These are phyloP conservation scores for Hericium coralloides DNA, from an alignment of 768 basidiomycete species.

Conservation along the genomic window DNA sequence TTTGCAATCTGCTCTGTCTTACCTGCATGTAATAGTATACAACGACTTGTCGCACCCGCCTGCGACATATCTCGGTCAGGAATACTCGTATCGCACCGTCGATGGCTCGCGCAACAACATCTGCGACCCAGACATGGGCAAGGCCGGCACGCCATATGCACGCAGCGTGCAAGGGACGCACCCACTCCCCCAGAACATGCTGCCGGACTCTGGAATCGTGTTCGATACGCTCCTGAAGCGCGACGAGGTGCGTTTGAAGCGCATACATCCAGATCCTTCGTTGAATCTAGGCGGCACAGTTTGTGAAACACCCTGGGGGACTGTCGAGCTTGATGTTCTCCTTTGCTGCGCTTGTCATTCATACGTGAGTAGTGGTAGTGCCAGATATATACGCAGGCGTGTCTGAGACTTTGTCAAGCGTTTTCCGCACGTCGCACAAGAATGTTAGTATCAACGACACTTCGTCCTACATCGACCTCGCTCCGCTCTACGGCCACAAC, in stretches of 20 bases:
- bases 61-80: slow-evolving; percentile 52
- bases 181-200: slow-evolving; percentile 53
- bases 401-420: slow-evolving; percentile 28
- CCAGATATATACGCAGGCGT: no score
- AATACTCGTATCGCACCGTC: slow-evolving; percentile 60
- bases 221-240: slow-evolving; percentile 75
- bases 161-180: slow-evolving; percentile 69
- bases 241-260: slow-evolving; percentile 39
- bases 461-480: slow-evolving; percentile 79
- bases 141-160: slow-evolving; percentile 73
- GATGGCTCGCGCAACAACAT: slow-evolving; percentile 78
- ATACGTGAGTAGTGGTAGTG: slow-evolving; percentile 37
- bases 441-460: slow-evolving; percentile 72
- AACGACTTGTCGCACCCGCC: slow-evolving; percentile 78
- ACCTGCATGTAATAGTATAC: slow-evolving; percentile 43
- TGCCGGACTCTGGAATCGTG: slow-evolving; percentile 73
- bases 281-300: slow-evolving; percentile 30
- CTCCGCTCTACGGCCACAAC: slow-evolving; percentile 74
- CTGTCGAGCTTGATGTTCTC: slow-evolving; percentile 75
- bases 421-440: slow-evolving; percentile 74
- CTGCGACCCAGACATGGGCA: slow-evolving; percentile 60
- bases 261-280: neutral
- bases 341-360: slow-evolving; percentile 77
- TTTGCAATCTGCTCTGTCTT: neutral
- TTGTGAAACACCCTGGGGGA: slow-evolving; percentile 68